Base-by-base conservation (phyloP, 495 filamentous ascomycete species). In the Penicilliopsis zonata region DNA sequence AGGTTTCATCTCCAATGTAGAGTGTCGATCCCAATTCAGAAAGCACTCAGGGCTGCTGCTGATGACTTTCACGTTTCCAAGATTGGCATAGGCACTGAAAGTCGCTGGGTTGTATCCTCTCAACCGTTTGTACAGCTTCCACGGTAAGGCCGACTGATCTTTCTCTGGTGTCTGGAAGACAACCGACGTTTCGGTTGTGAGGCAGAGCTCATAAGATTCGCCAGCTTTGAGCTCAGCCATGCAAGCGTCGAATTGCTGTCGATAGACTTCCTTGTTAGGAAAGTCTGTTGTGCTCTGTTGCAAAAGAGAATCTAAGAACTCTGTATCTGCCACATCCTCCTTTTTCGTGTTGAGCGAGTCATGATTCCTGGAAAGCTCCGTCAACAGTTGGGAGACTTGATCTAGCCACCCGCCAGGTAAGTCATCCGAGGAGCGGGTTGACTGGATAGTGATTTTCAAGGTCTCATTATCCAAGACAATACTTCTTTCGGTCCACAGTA, bases 11-110 rank as follows among this genome's bases (percentile, higher is more conserved):
- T 67, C 61, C 2, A 67, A 36, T 3, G 49, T 59, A 3, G 50
- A 57, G 1, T 49, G 33, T 18, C 75, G 61, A 33, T 68, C 55
- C 76, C 79, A 90, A 35, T 68, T 69, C 5, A 95, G 70, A 55
- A 94, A 98, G 13, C 86, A 81, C 52, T 98, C 90, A 0, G 90
- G 90, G n/a, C 82, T 90, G 51, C 76, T 81, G 57, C 76, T 78
- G 31, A 93, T 67, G 9, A 94, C 66, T 7, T 82, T 86, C 2
- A 76, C 61, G 12, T 48, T 46, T 3, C 74, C 74, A 14, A 95
- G 61, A n/a, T 69, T 72, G 29, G 90, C 51, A 59, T 80, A 94
- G 3, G 84, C 85, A 20, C 78, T 77, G 55, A 92, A 94, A 3
- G 86, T 82, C 2, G 87, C 85, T 0, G 88, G 82, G 41, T 95